Percentiles rank a stretch among this genome's conserved stretches.
phyloP scores from a whole-genome alignment of 1,284 basidiomycete genomes.

The Pseudozyma pruni region DNA sequence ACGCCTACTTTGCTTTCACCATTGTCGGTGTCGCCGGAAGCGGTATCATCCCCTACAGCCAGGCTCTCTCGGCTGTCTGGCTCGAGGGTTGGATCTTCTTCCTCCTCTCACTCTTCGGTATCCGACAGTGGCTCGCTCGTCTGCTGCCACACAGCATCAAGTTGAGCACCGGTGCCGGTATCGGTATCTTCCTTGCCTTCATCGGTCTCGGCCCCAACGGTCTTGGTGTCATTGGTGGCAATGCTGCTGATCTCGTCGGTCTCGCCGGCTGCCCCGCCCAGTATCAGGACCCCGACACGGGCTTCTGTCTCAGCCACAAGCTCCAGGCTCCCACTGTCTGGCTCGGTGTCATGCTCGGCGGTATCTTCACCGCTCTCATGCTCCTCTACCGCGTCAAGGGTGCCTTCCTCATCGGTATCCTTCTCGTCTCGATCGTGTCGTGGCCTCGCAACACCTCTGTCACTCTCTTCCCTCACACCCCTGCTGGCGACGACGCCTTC shows the following conservation, averaged over 20 bases:
- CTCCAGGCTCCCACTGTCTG: conserved; percentile 82
- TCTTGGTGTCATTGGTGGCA: conserved; percentile 80
- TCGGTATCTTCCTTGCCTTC: conserved; percentile 77
- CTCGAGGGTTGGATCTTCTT: conserved; percentile 82
- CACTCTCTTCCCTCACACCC: conserved; percentile 83
- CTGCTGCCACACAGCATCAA: conserved; percentile 88
- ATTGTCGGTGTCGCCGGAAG: conserved; percentile 84
- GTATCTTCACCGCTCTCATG: conserved; percentile 73
- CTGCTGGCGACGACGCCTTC: conserved; percentile 77
- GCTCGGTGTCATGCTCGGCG: conserved; percentile 88
- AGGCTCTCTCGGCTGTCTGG: conserved; percentile 85
- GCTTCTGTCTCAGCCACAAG: conserved; percentile 77
- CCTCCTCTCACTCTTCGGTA: conserved; percentile 80
- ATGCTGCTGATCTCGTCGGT: conserved; percentile 78
- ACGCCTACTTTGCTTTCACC: conserved; percentile 90
- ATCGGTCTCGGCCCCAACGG: conserved; percentile 75
- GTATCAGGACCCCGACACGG: conserved; percentile 60
- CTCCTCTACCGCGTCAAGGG: conserved; percentile 88
- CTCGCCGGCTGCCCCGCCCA: conserved; percentile 77
- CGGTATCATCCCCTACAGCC: conserved; percentile 79
- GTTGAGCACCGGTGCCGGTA: conserved; percentile 84
- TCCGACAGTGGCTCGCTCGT: conserved; percentile 89
- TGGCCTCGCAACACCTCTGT: conserved; percentile 85
- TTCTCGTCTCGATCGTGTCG: conserved; percentile 85
- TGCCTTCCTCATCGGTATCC: conserved; percentile 80